These are phyloP conservation scores for Pholiota microspora DNA, from an alignment of 768 basidiomycete species.

Conservation along the genomic window DNA sequence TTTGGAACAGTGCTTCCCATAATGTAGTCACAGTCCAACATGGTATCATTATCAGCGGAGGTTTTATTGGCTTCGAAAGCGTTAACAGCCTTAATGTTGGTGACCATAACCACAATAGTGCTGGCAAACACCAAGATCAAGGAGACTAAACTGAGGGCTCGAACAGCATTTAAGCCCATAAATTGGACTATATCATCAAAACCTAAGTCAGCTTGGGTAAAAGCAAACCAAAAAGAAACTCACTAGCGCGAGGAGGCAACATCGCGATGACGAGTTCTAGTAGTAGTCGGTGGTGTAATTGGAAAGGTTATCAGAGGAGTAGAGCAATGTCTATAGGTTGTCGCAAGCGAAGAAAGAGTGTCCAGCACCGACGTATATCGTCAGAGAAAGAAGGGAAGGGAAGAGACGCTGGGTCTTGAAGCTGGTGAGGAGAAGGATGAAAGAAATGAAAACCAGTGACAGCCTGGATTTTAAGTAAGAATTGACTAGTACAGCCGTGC, in stretches of 20 bases:
- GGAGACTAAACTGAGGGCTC: constrained; percentile 72
- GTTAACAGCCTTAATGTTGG: constrained; percentile 76
- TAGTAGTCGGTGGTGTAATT: constrained; percentile 5
- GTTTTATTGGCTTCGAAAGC: constrained; percentile 41
- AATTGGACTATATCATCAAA: constrained; percentile 40
- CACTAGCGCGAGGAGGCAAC: constrained; percentile 33
- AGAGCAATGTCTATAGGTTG: constrained; percentile 3
- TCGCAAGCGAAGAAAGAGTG: constrained; percentile 18
- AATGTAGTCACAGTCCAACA: constrained; percentile 75
- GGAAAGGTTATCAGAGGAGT: constrained; percentile 4
- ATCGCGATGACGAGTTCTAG: constrained; percentile 16
- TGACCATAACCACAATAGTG: constrained; percentile 70
- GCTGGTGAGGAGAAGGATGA: constrained; percentile 9
- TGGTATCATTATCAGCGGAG: constrained; percentile 26
- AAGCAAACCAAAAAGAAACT: constrained; percentile 8
- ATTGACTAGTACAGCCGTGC: background rate
- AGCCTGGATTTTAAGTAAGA: constrained; percentile 11
- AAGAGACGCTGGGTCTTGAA: constrained; percentile 14
- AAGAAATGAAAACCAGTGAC: background rate
- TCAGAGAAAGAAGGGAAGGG: constrained; percentile 19
- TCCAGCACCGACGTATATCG: constrained; percentile 29
- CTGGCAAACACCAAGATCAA: constrained; percentile 80
- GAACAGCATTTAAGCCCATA: constrained; percentile 75
- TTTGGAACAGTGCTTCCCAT: constrained; percentile 91
- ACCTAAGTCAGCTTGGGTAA: background rate